Evolutionary conservation across 768 basidiomycete genomes (phyloP), one percentile per base, ranked within the genome.

Genomic region (Steccherinum ochraceum): DNA sequence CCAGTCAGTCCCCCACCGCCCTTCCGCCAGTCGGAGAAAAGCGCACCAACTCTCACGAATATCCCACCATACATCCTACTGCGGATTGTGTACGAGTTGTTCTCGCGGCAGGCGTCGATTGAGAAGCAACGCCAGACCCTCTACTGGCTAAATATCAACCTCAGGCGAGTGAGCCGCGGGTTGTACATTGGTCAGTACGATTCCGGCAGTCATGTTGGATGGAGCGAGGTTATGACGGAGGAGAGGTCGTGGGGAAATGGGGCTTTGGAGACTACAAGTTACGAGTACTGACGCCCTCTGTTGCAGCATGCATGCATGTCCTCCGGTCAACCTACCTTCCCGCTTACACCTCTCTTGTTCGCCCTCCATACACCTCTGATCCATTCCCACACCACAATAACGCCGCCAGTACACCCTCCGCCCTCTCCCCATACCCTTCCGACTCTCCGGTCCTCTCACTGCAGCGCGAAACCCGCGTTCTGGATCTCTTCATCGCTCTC

Each of bases 401-500:
- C 45, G 54, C 63, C 24, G 45, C 65, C 49, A 21, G 62, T 30
- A 42, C 62, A 11, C 35, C 58, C 26, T 57, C 62, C 41, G 24
- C 54, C 11, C 46, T 47, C 30, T 48, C 45, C n/a, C 39, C 53
- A 21, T 56, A 54, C n/a, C 56, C 69, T 0, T 58, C 57, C 16
- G 55, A 50, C 51, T 47, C 55, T 4, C 57, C 65, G 19, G 40
- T 79, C 4, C 68, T 71, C 19, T 72, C 76, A 24, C 45, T 76
- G 26, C 88, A 90, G 59, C 80, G 89, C 54, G 89, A 92, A 62
- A 88, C 89, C 0, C 66, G 69, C 50, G 75, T 85, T 16, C 77
- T 93, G 19, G 90, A 93, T 69, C 74, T 76, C 52, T 91, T 87
- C 72, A 85, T 93, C 45, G 79, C 81, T 2, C 77, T 92, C 60